Evolutionary conservation across 768 basidiomycete species (phyloP).

Genomic region (Leucocoprinus birnbaumii): DNA sequence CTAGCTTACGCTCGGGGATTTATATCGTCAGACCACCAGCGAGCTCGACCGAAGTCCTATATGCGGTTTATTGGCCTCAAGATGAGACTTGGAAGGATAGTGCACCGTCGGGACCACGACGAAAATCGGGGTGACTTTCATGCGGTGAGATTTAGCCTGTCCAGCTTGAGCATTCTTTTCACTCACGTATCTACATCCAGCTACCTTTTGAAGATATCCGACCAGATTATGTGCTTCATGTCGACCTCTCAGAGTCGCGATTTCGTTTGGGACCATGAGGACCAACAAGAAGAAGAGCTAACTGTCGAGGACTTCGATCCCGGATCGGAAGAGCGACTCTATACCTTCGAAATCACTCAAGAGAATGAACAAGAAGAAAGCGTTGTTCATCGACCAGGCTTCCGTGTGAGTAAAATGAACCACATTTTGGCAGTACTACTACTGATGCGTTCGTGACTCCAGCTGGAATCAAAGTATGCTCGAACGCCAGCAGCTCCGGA

Average conservation of each 20-base stretch:
- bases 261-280: slow-evolving; percentile 40
- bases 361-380: slow-evolving; percentile 54
- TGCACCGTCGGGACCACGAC: slow-evolving; percentile 37
- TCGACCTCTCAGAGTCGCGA: slow-evolving; percentile 43
- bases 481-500: background rate
- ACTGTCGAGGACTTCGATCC: too few species aligned
- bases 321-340: slow-evolving; percentile 50
- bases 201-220: slow-evolving; percentile 57
- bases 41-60: slow-evolving; percentile 27
- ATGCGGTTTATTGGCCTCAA: slow-evolving; percentile 63
- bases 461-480: background rate
- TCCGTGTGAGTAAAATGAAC: slow-evolving; percentile 33
- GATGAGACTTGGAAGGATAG: slow-evolving; percentile 55
- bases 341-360: slow-evolving; percentile 51
- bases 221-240: slow-evolving; percentile 51
- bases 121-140: slow-evolving; percentile 60
- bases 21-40: slow-evolving; percentile 34
- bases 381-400: slow-evolving; percentile 39
- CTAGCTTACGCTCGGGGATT: slow-evolving; percentile 44
- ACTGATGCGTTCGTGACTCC: too few species aligned
- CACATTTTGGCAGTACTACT: background rate
- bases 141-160: slow-evolving; percentile 38
- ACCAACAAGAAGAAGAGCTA: too few species aligned
- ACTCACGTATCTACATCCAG: slow-evolving; percentile 25
- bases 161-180: background rate